Evolutionary conservation across 108 stramenopile genomes (phyloP).

Genomic region (Pseudonitzschia multistriata): DNA sequence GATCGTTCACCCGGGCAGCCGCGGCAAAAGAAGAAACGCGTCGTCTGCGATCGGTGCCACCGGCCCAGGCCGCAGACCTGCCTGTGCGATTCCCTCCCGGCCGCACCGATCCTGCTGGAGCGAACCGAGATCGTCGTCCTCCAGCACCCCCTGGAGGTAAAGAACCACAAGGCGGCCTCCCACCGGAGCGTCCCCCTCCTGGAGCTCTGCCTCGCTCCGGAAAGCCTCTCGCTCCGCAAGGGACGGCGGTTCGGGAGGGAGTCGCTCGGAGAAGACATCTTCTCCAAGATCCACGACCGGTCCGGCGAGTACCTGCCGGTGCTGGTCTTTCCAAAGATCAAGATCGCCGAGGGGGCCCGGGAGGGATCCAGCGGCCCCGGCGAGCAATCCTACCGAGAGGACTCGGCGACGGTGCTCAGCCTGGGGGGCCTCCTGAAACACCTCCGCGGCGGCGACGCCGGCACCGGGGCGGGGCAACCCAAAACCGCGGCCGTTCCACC

Average conservation of each 20-base stretch:
- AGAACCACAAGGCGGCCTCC: constrained; percentile 36
- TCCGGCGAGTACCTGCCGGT: constrained; percentile 19
- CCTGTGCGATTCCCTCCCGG: constrained; percentile 57
- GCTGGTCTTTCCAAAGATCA: constrained; percentile 24
- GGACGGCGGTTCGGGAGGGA: constrained; percentile 44
- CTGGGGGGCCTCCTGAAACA: background rate
- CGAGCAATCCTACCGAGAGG: background rate
- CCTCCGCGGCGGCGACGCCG: background rate
- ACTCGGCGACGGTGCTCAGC: background rate
- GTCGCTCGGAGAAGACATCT: constrained; percentile 1
- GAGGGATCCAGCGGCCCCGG: constrained; percentile 24
- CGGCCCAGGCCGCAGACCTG: constrained; percentile 52
- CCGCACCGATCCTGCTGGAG: constrained; percentile 33
- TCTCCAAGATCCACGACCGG: background rate
- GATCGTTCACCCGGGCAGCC: too few species aligned
- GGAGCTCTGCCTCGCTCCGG: constrained; percentile 45
- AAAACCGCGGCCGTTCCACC: too few species aligned
- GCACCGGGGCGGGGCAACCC: background rate
- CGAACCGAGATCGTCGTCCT: constrained; percentile 48
- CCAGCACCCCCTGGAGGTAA: constrained; percentile 75
- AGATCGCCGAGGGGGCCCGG: constrained; percentile 9
- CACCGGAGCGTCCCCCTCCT: constrained; percentile 70
- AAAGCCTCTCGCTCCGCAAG: constrained; percentile 8
- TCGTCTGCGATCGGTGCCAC: constrained; percentile 45
- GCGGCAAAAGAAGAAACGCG: background rate